Base-by-base conservation (phyloP, 2,329 filamentous ascomycete genomes). In the Penicillium sp. region DNA sequence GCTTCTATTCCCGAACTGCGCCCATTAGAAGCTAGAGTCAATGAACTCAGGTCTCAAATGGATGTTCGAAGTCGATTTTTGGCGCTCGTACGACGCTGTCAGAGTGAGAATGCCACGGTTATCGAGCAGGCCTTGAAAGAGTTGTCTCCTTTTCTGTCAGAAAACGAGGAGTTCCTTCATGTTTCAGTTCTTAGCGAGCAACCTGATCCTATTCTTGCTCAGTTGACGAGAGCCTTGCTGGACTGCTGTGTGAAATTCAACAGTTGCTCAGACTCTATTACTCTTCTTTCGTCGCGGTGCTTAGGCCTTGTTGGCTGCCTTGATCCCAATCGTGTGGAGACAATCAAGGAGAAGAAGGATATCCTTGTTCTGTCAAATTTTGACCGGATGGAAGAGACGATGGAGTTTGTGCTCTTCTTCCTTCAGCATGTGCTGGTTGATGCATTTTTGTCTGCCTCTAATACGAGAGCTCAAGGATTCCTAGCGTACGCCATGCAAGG, bases 401-500 rank as follows among this genome's bases (percentile, higher is more conserved):
- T 90, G 13, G 86, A 94, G 55, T 99, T 97, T 70, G 84, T 91
- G 7, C 79, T 94, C 33, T 91, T 92, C 63, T 80, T 96, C 40
- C 79, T 99, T 13, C 88, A 96, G 64, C 83, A 95, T 66, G 88
- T 96, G 7, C 78, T 99, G 9, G 91, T 97, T 21, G 91, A 92
- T 54, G 88, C 92, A 0, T 99, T 99, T 66, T 78, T 96, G 36
- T 96, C 93, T 1, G 89, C 90, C 1, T 94, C 89, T 0, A 95
- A 97, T 68, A 89, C 91, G 2, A 87, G 85, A 58, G 82, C 91
- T 5, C 94, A 97, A 70, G 92, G 91, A 0, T 96, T 95, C 67
- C 80, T 99, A 15, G 93, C 93, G 1, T 99, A 89, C 71, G 90
- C 88, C 2, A 97, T 99, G 86, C 94, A 99, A 71, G 88, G 96